Evolutionary conservation across 768 basidiomycete species (phyloP), one percentile per base, ranked within the genome.

Genomic region (Suillus ampliporus): DNA sequence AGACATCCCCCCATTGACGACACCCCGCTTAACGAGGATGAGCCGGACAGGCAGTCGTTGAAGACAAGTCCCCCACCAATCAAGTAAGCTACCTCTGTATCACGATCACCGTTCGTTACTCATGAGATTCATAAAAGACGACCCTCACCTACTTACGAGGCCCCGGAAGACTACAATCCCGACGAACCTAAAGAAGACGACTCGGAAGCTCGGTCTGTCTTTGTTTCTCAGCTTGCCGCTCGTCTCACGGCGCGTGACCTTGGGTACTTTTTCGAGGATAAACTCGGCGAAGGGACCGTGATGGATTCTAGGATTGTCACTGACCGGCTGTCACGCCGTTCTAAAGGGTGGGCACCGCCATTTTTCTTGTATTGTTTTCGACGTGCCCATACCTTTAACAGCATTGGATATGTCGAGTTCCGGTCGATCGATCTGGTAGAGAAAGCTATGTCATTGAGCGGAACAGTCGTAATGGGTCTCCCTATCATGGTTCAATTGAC

Each of bases 361-460:
- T 40, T 23, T 57, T 53, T 14, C 43, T 63, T 50, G 53, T 7
- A 21, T 31, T 44, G n/a, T 26, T 19, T 26, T 47, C 7, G 9
- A 28, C 52, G 61, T 13, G 51, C 43, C 67, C 59, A 66, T 63
- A 10, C 41, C 44, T 62, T 56, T 23, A 28, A 50, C 41, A 98
- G 97, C 68, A 98, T 99, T 74, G 97, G 94, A 65, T 99, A 99
- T 75, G 96, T 99, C 71, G 97, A 99, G 80, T 93, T 99, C 77
- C 88, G 92, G 71, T 81, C 91, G 60, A 86, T 97, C 69, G 95
- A 96, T 64, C 82, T 91, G 61, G 97, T 99, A 69, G 91, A 93
- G 70, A 94, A 92, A 74, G 97, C 97, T 41, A 78, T 99, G 67
- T 83, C 84, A 67, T 85, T 99, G 61, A 90, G 90, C 72, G 97